Base-by-base conservation (phyloP, 495 filamentous ascomycete species). In the Cenococcum geophilum region DNA sequence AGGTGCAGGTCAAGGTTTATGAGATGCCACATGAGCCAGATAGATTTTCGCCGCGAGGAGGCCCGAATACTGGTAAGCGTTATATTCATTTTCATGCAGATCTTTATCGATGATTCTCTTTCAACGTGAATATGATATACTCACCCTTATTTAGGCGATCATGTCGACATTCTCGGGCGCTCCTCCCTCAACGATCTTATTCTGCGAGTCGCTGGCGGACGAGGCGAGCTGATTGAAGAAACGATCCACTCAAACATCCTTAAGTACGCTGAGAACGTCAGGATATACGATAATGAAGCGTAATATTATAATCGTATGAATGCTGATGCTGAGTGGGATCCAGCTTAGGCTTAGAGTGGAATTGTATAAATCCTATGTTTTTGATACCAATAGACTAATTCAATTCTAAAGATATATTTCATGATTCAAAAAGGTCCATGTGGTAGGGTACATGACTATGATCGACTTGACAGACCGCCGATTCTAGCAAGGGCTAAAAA, bases 11-110 rank as follows among this genome's bases (percentile, higher is more conserved):
- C 69, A 92, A 86, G 58, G 86, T 90, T 3, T 90, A 84, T 65
- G 93, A 97, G 75, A 97, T 97, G 92, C 89, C 86, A 2, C 95
- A 98, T 70, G 91, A 97, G 71, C 93, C 93, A 0, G 91, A 96
- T 59, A 76, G 89, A 22, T 97, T 97, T 73, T 89, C 85, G 61
- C 90, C 95, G 0, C 77, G 93, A 12, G 93, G 93, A 47, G 93
- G 93, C 0, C 93, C 92, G 12, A 97, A 96, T 68, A 97, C 93
- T 37, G 91, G 82, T 84, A 76, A 40, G 64, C 27, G 27, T 66
- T 35, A 23, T 55, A 12, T 45, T 20, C 34, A 43, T 40, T 22
- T 21, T 23, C 37, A 55, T 49, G 22, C 10, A 0, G 8, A 53
- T 50, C 23, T 58, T 5, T 12, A 48, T n/a, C 20, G 8, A 11